Evolutionary conservation across 768 basidiomycete species (phyloP).

Genomic region (Roridomyces roridus): DNA sequence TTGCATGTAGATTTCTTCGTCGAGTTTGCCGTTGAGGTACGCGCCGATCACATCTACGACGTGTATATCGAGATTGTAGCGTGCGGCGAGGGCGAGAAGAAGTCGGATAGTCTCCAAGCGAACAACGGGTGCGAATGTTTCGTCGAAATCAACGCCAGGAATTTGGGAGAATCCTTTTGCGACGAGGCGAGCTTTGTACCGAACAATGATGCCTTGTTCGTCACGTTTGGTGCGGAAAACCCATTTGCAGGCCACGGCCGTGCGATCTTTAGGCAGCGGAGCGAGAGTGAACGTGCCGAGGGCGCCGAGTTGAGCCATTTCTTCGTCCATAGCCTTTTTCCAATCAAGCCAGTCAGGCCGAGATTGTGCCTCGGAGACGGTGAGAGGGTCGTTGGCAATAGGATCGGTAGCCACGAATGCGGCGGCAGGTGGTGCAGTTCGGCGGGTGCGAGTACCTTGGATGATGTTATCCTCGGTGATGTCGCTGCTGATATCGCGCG

Average conservation of each 20-base stretch:
- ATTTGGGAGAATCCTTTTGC: conserved; percentile 36
- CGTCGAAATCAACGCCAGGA: conserved; percentile 36
- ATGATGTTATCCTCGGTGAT: conserved; percentile 6
- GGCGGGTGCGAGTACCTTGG: conserved; percentile 27
- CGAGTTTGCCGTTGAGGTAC: conserved; percentile 12
- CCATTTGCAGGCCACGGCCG: conserved; percentile 28
- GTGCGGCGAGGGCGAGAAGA: conserved; percentile 35
- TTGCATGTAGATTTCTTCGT: conserved; percentile 24
- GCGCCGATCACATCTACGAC: conserved; percentile 34
- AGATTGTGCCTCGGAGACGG: conserved; percentile 22
- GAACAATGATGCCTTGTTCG: conserved; percentile 28
- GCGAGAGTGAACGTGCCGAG: conserved; percentile 27
- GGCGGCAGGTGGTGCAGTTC: neutral
- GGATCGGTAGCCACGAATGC: neutral
- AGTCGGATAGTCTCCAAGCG: conserved; percentile 19
- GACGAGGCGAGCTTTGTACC: conserved; percentile 33
- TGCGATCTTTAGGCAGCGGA: conserved; percentile 17
- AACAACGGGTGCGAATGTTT: conserved; percentile 23
- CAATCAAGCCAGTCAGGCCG: conserved; percentile 26
- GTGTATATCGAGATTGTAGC: conserved; percentile 34
- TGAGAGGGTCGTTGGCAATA: conserved; percentile 8
- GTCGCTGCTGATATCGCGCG: conserved; percentile 3
- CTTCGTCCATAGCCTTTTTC: conserved; percentile 21
- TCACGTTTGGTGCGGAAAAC: conserved; percentile 38
- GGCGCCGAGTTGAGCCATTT: conserved; percentile 16